Evolutionary conservation across 2,329 filamentous ascomycete genomes (phyloP).

Genomic region (Aspergillus clavatus): DNA sequence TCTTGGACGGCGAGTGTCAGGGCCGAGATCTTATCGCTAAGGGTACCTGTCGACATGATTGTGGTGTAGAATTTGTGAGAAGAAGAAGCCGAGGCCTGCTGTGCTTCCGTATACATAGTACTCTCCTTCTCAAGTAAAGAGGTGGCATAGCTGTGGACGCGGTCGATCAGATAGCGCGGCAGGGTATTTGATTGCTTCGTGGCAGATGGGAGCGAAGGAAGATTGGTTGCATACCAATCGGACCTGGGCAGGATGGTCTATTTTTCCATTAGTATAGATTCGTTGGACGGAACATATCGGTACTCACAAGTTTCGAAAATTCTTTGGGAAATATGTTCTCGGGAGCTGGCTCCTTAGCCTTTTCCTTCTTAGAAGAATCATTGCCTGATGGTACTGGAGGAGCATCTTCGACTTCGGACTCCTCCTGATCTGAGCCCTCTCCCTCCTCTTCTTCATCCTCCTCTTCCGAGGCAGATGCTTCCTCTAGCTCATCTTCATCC

Average conservation of each 20-base stretch:
- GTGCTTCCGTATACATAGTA: conserved; percentile 64
- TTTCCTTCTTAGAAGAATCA: conserved; percentile 20
- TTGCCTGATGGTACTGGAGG: conserved; percentile 17
- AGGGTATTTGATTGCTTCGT: conserved; percentile 44
- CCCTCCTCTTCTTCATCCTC: conserved; percentile 39
- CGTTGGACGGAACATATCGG: neutral
- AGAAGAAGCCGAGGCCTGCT: conserved; percentile 71
- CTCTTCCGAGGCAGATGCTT: conserved; percentile 27
- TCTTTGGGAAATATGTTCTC: conserved; percentile 31
- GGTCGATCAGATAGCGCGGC: conserved; percentile 51
- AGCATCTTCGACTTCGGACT: conserved; percentile 30
- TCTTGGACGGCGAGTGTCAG: conserved; percentile 92
- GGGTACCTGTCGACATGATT: conserved; percentile 92
- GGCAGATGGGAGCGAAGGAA: conserved; percentile 49
- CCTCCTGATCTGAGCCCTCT: conserved; percentile 27
- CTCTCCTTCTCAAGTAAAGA: conserved; percentile 74
- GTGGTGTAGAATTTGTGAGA: conserved; percentile 95
- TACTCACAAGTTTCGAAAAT: conserved; percentile 33
- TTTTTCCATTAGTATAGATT: conserved; percentile 6
- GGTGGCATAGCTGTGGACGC: conserved; percentile 63
- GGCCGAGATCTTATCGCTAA: conserved; percentile 94
- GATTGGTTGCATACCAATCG: conserved; percentile 61
- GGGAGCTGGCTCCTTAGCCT: conserved; percentile 13
- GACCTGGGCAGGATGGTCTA: conserved; percentile 58
- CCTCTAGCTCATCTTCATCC: conserved; percentile 27